These are phyloP conservation scores for Miscanthus lutarioriparius DNA, from an alignment of 176 grass and related monocot genomes.

Conservation along the genomic window DNA sequence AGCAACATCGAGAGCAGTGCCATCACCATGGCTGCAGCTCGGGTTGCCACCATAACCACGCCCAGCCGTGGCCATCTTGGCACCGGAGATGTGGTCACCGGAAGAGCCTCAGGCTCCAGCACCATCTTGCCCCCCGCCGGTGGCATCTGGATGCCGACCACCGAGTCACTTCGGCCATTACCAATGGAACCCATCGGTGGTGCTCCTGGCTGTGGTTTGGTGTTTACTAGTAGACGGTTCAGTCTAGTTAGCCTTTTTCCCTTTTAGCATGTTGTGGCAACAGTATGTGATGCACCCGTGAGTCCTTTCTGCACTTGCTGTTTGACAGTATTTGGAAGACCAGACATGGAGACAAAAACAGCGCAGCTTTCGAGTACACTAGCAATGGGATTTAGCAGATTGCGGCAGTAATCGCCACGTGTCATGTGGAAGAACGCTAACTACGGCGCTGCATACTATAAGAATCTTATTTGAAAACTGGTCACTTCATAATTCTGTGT, in stretches of 20 bases:
- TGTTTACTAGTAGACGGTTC: constrained; percentile 22
- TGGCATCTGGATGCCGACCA: constrained; percentile 63
- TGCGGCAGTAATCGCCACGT: constrained; percentile 28
- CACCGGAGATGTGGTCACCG: neutral
- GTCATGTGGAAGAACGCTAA: neutral
- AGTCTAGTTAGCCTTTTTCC: constrained; percentile 15
- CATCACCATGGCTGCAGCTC: constrained; percentile 46
- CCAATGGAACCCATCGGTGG: constrained; percentile 38
- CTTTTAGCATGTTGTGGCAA: constrained; percentile 17
- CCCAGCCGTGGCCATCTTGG: constrained; percentile 44
- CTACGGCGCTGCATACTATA: neutral
- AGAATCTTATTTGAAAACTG: neutral
- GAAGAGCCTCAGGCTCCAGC: constrained; percentile 19
- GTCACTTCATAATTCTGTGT: neutral
- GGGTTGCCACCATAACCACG: constrained; percentile 36
- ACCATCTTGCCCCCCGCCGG: constrained; percentile 22
- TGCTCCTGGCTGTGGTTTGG: constrained; percentile 28
- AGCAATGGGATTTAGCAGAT: constrained; percentile 8
- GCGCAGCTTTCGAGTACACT: constrained; percentile 31
- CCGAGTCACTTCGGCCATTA: constrained; percentile 44
- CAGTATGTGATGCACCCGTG: constrained; percentile 40
- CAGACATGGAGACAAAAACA: constrained; percentile 45
- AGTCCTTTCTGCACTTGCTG: constrained; percentile 33
- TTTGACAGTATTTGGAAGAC: constrained; percentile 21
- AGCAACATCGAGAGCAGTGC: constrained; percentile 53